Evolutionary conservation across 2,329 filamentous ascomycete genomes (phyloP).

Genomic region (Orbilia ellipsospora): DNA sequence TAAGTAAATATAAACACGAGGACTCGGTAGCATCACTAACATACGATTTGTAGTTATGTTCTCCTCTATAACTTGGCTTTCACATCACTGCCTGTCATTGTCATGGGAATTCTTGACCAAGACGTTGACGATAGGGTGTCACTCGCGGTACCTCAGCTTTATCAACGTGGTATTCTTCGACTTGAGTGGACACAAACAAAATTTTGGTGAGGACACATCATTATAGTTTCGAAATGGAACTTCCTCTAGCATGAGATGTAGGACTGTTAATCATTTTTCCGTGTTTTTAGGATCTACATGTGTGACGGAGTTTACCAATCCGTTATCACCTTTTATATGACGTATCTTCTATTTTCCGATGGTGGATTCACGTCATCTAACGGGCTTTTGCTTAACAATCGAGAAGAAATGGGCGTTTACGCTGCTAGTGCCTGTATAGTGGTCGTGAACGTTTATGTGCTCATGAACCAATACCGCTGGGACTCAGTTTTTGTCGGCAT

Average conservation of each 20-base stretch:
- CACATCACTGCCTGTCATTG: slow-evolving; percentile 90
- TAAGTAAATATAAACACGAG: neutral
- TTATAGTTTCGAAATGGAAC: slow-evolving; percentile 8
- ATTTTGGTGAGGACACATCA: slow-evolving; percentile 81
- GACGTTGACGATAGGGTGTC: slow-evolving; percentile 95
- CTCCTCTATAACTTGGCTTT: slow-evolving; percentile 96
- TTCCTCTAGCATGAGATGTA: neutral
- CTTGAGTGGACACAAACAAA: slow-evolving; percentile 96
- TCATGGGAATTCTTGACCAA: slow-evolving; percentile 97
- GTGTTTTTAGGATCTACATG: slow-evolving; percentile 82
- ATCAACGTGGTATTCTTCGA: slow-evolving; percentile 93
- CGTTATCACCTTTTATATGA: slow-evolving; percentile 90
- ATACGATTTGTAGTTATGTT: slow-evolving; percentile 71
- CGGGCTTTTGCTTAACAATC: slow-evolving; percentile 81
- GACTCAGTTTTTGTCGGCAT: slow-evolving; percentile 94
- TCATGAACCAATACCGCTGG: slow-evolving; percentile 97
- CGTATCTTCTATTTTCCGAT: slow-evolving; percentile 79
- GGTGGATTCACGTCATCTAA: slow-evolving; percentile 76
- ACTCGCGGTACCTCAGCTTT: slow-evolving; percentile 91
- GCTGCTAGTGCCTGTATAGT: slow-evolving; percentile 85
- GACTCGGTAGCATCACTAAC: slow-evolving; percentile 4
- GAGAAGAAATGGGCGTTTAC: slow-evolving; percentile 85
- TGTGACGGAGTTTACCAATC: slow-evolving; percentile 94
- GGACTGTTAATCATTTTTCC: neutral
- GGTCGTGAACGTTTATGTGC: slow-evolving; percentile 91